A percentile compares a stretch with the other conserved stretches of the same genome.
Conservation (phyloP, 768 basidiomycete species). For the Pleurotus tuber-regium region DNA sequence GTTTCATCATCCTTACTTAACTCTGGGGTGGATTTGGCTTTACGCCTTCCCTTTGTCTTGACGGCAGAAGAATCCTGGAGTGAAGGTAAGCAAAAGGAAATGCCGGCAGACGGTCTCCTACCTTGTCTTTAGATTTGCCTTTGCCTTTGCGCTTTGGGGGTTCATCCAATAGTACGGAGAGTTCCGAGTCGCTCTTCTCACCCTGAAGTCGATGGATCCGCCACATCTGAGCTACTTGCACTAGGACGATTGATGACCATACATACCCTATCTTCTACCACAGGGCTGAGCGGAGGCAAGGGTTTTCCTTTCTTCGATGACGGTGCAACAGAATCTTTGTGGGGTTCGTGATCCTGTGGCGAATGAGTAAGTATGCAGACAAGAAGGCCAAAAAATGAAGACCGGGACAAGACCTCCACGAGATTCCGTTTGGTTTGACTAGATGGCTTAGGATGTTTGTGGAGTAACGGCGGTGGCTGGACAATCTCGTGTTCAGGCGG, state of each 20-base stretch:
- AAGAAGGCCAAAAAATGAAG: no score
- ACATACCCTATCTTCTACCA: no score
- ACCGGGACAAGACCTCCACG: no score
- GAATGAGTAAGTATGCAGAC: no score
- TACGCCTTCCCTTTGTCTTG: constrained; percentile 31
- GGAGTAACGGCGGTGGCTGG: no score
- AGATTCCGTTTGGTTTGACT: neutral
- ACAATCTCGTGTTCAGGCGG: no score
- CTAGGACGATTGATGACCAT: no score
- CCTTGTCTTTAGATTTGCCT: constrained; percentile 36
- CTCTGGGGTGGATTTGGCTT: constrained; percentile 27
- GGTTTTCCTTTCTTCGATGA: no score
- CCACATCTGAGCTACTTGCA: neutral
- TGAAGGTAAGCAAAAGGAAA: neutral
- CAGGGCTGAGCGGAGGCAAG: no score
- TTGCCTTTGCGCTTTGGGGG: constrained; percentile 45
- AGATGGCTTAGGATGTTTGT: constrained; percentile 1
- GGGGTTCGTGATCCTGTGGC: no score
- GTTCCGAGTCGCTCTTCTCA: constrained; percentile 52
- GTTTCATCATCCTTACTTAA: constrained; percentile 66
- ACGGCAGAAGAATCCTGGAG: neutral
- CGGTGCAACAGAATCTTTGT: no score
- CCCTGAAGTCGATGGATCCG: constrained; percentile 10
- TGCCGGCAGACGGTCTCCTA: constrained; percentile 10
- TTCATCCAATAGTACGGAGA: constrained; percentile 61